Evolutionary conservation across 495 filamentous ascomycete genomes (phyloP).

Genomic region (Tuber magnatum): DNA sequence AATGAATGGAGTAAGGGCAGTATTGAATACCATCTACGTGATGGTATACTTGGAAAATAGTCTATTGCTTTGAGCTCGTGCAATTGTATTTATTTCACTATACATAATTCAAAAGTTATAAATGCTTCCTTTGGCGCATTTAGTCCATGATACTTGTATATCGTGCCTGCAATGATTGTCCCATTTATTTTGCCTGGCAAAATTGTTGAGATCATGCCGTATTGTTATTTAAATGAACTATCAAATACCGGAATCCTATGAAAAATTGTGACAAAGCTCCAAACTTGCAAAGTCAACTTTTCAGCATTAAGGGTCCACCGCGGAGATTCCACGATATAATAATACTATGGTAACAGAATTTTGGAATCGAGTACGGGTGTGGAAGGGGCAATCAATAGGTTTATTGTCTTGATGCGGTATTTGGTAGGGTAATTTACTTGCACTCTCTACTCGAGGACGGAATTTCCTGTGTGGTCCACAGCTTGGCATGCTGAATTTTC

Average conservation of each 20-base stretch:
- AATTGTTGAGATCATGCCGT: not conserved
- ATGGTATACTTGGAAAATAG: constrained; percentile 25
- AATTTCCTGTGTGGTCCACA: no score
- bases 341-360: no score
- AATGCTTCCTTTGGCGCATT: no score
- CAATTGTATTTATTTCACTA: not conserved
- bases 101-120: constrained; percentile 11
- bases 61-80: not conserved
- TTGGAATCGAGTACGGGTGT: not conserved
- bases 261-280: not conserved
- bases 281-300: not conserved
- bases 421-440: no score
- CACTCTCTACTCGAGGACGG: no score
- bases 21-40: constrained; percentile 19
- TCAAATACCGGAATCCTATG: not conserved
- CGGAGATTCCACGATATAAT: not conserved
- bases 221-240: not conserved
- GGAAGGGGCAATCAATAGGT: no score
- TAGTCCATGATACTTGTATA: no score
- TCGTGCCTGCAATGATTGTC: no score
- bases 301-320: not conserved
- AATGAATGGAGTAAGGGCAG: constrained; percentile 37
- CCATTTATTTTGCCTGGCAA: no score
- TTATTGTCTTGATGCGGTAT: no score
- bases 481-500: no score